phyloP scores from a whole-genome alignment of 768 basidiomycete genomes.

The Pleurotus sapidus region DNA sequence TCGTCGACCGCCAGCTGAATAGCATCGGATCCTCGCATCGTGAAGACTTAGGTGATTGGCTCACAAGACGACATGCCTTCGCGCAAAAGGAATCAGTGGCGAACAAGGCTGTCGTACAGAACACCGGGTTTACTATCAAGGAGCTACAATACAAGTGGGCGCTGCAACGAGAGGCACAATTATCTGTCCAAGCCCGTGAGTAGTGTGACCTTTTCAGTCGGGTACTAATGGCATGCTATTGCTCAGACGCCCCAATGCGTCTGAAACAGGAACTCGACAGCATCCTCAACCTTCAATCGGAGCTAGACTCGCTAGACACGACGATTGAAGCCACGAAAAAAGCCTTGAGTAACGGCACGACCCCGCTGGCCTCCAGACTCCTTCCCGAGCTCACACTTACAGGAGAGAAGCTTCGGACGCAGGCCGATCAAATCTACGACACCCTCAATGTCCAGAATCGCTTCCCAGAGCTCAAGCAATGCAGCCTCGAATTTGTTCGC shows the following conservation, averaged over 20 bases:
- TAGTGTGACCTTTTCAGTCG: no score
- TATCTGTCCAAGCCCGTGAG: slow-evolving; percentile 25
- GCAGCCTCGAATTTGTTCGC: slow-evolving; percentile 21
- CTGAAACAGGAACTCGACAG: slow-evolving; percentile 30
- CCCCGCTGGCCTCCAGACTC: slow-evolving; percentile 8
- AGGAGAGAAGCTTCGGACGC: slow-evolving; percentile 15
- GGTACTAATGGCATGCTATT: no score
- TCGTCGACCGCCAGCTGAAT: slow-evolving; percentile 27
- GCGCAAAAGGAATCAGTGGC: no score
- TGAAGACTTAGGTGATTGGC: slow-evolving; percentile 30
- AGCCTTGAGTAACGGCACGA: no score
- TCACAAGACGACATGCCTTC: slow-evolving; percentile 16
- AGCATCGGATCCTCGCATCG: slow-evolving; percentile 21
- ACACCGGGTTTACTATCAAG: no score
- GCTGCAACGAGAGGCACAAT: slow-evolving; percentile 28
- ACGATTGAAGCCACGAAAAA: slow-evolving; percentile 14
- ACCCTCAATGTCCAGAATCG: slow-evolving; percentile 28
- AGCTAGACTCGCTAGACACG: slow-evolving; percentile 20
- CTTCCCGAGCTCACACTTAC: slow-evolving; percentile 18
- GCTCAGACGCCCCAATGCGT: slow-evolving; percentile 22
- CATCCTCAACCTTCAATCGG: slow-evolving; percentile 24
- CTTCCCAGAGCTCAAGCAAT: slow-evolving; percentile 28
- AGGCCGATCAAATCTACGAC: slow-evolving; percentile 28
- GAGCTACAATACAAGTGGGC: no score
- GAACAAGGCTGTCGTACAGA: no score